phyloP scores from a whole-genome alignment of 2,329 filamentous ascomycete genomes.

The Fusarium sarcochroum region DNA sequence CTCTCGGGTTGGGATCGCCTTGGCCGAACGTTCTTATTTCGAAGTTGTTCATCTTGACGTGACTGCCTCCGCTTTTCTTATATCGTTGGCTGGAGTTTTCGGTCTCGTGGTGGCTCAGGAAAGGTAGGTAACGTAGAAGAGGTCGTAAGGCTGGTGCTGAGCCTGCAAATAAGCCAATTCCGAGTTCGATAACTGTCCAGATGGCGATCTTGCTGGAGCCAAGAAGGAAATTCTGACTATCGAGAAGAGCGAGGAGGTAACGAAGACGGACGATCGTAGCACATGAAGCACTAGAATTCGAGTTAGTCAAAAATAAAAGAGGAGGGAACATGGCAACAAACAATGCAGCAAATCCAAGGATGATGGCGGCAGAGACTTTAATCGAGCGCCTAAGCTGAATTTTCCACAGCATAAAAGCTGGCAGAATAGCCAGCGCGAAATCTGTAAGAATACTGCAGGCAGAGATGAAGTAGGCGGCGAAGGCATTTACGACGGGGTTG shows the following conservation, averaged over 20 bases:
- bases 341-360: slow-evolving; percentile 8
- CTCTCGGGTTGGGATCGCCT: not conserved
- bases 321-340: not conserved
- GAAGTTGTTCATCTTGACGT: slow-evolving; percentile 3
- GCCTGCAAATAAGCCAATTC: slow-evolving; percentile 16
- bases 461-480: slow-evolving; percentile 20
- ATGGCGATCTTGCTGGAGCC: slow-evolving; percentile 13
- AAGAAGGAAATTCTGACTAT: slow-evolving; percentile 9
- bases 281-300: not conserved
- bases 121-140: slow-evolving; percentile 9
- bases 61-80: not conserved
- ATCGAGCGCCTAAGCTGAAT: slow-evolving; percentile 5
- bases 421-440: slow-evolving; percentile 7
- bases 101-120: not conserved
- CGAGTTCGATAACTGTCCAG: slow-evolving; percentile 19
- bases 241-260: slow-evolving; percentile 12
- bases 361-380: slow-evolving; percentile 14
- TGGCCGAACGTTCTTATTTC: not conserved
- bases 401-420: slow-evolving; percentile 2
- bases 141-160: slow-evolving; percentile 12
- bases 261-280: slow-evolving; percentile 11
- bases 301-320: not conserved
- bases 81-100: not conserved
- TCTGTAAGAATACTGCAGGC: slow-evolving; percentile 11
- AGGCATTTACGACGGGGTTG: slow-evolving; percentile 9